These are phyloP conservation scores for Boletus semigastroideus DNA, from an alignment of 1,284 basidiomycete species.

Conservation along the genomic window DNA sequence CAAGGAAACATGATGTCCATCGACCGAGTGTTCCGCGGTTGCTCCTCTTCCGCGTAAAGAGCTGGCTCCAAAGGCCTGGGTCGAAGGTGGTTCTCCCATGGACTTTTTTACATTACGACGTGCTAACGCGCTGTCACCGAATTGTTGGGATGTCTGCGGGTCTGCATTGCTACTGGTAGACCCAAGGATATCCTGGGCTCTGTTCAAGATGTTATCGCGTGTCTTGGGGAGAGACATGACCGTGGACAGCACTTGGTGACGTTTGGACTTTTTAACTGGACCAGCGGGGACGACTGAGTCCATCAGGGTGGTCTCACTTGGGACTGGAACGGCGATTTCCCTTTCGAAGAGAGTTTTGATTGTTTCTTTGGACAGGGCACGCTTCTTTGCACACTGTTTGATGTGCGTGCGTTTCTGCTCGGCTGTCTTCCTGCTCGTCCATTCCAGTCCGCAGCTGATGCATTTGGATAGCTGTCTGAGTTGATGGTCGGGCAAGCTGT, in stretches of 20 bases:
- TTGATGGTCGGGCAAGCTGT: slow-evolving; percentile 45
- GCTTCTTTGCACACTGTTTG: slow-evolving; percentile 62
- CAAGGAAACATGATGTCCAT: slow-evolving; percentile 6
- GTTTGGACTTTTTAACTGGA: slow-evolving; percentile 41
- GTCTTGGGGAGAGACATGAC: slow-evolving; percentile 49
- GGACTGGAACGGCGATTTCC: slow-evolving; percentile 36
- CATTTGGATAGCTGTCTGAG: slow-evolving; percentile 55
- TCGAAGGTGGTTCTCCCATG: slow-evolving; percentile 22
- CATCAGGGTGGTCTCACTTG: slow-evolving; percentile 46
- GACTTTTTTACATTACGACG: background rate
- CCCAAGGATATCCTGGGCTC: slow-evolving; percentile 51
- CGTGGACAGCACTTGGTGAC: slow-evolving; percentile 41
- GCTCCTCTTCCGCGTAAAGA: slow-evolving; percentile 18
- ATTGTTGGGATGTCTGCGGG: slow-evolving; percentile 32
- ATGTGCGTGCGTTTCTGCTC: slow-evolving; percentile 66
- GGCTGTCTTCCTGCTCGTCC: slow-evolving; percentile 66
- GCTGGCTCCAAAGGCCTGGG: slow-evolving; percentile 47
- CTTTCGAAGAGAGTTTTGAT: slow-evolving; percentile 51
- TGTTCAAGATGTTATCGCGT: slow-evolving; percentile 51
- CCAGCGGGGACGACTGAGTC: slow-evolving; percentile 51
- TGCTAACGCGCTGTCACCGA: slow-evolving; percentile 29
- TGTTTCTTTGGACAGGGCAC: slow-evolving; percentile 52
- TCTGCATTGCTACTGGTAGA: slow-evolving; percentile 1
- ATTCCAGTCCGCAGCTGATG: slow-evolving; percentile 60
- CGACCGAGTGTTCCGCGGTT: background rate